phyloP scores from a whole-genome alignment of 177 flowering plant species.

The Telopea speciosissima region DNA sequence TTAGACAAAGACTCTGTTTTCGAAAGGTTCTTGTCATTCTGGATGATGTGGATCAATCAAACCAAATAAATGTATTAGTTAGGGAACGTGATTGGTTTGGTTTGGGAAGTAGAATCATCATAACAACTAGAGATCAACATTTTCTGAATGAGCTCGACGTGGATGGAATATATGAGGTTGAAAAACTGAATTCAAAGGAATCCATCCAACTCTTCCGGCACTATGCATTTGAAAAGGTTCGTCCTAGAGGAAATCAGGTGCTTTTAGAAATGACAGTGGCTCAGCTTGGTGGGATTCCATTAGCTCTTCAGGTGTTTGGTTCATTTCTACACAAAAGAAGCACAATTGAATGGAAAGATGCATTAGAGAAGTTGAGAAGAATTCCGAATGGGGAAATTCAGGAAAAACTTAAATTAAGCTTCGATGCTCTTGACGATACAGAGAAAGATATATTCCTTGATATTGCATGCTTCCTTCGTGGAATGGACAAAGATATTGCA shows the following conservation, averaged over 20 bases:
- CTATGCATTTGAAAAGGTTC: conserved; percentile 12
- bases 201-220: conserved; percentile 8
- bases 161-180: conserved; percentile 2
- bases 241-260: not conserved
- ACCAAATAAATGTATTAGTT: conserved; percentile 9
- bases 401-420: conserved; percentile 11
- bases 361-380: not conserved
- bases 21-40: conserved; percentile 9
- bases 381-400: conserved; percentile 7
- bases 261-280: not conserved
- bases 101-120: conserved; percentile 11
- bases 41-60: not conserved
- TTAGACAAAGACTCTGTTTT: conserved; percentile 2
- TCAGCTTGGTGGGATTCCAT: conserved; percentile 9
- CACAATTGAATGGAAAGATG: conserved; percentile 8
- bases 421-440: conserved; percentile 6
- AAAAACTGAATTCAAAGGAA: not conserved
- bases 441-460: conserved; percentile 19
- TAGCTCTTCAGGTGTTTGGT: conserved; percentile 17
- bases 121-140: conserved; percentile 11
- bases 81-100: conserved; percentile 10
- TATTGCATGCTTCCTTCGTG: conserved; percentile 21
- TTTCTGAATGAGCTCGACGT: not conserved
- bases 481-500: conserved; percentile 1
- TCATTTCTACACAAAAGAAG: conserved; percentile 5